Evolutionary conservation across 169 alveolate genomes (phyloP), one percentile per base, ranked within the genome.

Genomic region (Cyclospora cayetanensis): DNA sequence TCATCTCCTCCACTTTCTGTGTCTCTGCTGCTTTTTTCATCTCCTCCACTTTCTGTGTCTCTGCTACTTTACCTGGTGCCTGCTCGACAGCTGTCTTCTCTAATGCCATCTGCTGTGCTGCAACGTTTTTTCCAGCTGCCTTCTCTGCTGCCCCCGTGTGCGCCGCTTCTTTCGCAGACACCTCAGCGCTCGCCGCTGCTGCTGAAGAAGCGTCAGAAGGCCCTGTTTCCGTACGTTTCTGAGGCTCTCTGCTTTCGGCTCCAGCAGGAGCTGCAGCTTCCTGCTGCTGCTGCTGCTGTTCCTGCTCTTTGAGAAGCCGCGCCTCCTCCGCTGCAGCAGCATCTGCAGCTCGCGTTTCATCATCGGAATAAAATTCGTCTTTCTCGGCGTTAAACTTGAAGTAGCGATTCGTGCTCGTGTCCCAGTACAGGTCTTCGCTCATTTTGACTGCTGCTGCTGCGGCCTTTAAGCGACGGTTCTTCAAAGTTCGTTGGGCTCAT

Each of bases 331-430:
- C 86, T 35, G 86, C 63, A 4, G 86, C 86, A 35, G 27, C 68
- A 53, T 77, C 87, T 2, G 87, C 87, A 9, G 87, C 87, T 11
- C 87, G 65, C n/a, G 87, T 77, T 42, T 77, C 87, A 43, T 77
- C 87, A 35, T 77, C 87, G 9, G 70, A 35, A 53, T 43, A 77
- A 29, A 35, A 77, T 29, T 77, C 87, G 35, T 77, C 68, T 35
- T 77, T 77, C 42, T 77, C 87, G 25, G 65, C 70, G 41, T 77
- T 68, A n/a, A 12, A 43, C 25, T 77, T 77, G 68, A 25, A 77
- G 68, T 77, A 77, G n/a, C 87, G 66, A 42, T 77, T n/a, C 46
- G 70, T 11, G 43, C 25, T 42, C 1, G 41, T 68, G 68, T 77
- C 87, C 87, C 87, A 77, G 87, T 43, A 77, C 31, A 77, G 68